Base-by-base conservation (phyloP, 2,329 filamentous ascomycete species). In the Cladosporium velox region DNA sequence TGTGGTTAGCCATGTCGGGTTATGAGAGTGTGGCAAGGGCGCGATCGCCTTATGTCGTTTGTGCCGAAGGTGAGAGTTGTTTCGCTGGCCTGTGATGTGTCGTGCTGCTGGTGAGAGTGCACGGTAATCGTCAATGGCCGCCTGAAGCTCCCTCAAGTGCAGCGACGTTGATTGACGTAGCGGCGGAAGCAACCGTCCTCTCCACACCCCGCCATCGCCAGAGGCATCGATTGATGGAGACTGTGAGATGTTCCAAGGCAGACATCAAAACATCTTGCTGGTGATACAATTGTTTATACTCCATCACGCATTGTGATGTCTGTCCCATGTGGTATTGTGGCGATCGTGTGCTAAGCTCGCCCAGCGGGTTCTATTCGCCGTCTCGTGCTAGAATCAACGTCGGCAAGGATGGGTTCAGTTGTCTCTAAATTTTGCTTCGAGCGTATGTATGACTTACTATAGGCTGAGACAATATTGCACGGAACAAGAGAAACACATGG, bases 1-100 rank as follows among this genome's bases (percentile, higher is more conserved):
- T 98, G 88, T 98, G 94, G 84, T 91, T 91, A 79, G 95, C 94
- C 95, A 99, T 99, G 75, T 78, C 84, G 69, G 69, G 54, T 58
- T 15, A 54, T 34, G 35, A 24, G 10, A 24, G 18, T 15, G 30
- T 28, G 21, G 30, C 24, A 26, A 38, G 47, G 59, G 47, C 49
- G 47, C 59, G 28, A 54, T 54, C 59, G 49, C 59, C 59, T 54
- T 10, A 12, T 38, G 7, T 6, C 21, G 14, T 28, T 8, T 6
- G 14, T 18, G 51, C 51, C 14, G 28, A 30, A 54, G 14, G 15
- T n/a, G 15, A 10, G 18, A 18, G n/a, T 10, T 14, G 28, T 24
- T 38, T 49, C 21, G 49, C 32, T n/a, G 28, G 30, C 12, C 2
- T 15, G 30, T 49, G 18, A 34, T 32, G 18, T 8, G 3, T 54